Percentiles rank a stretch among this genome's conserved stretches.
These are phyloP conservation scores for Botrytis byssoidea DNA, from an alignment of 2,329 filamentous ascomycete genomes.

Conservation along the genomic window DNA sequence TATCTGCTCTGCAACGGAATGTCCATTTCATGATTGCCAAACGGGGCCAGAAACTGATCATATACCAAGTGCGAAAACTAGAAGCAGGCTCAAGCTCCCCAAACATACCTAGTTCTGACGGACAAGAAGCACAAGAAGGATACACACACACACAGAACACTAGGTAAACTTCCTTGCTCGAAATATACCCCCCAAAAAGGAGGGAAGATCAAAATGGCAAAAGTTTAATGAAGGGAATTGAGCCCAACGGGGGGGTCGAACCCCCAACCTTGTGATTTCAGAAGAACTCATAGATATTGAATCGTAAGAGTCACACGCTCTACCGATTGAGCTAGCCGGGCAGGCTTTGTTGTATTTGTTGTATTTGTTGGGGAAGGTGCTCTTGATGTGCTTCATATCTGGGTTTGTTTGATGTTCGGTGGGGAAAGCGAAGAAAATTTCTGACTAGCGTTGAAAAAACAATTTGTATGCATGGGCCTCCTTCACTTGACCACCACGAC, in stretches of 20 bases:
- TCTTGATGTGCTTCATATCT: neutral
- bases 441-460: neutral
- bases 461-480: neutral
- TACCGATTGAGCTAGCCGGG: constrained; percentile 39
- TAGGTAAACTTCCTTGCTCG: neutral
- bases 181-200: neutral
- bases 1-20: neutral
- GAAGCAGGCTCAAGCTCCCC: neutral
- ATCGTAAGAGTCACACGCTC: constrained; percentile 37
- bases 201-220: neutral
- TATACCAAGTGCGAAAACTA: neutral
- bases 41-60: neutral
- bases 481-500: neutral
- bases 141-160: neutral
- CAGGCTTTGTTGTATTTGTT: constrained; percentile 13
- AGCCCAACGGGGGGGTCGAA: constrained; percentile 19
- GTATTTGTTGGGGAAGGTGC: neutral
- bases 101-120: neutral
- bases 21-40: neutral
- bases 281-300: constrained; percentile 7
- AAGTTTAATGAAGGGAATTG: neutral
- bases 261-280: constrained; percentile 18
- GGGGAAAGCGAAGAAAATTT: constrained; percentile 11
- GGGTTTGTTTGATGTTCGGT: fast-evolving
- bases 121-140: too few species aligned